Evolutionary conservation across 495 filamentous ascomycete species (phyloP).

Genomic region (Bombardia bombarda): DNA sequence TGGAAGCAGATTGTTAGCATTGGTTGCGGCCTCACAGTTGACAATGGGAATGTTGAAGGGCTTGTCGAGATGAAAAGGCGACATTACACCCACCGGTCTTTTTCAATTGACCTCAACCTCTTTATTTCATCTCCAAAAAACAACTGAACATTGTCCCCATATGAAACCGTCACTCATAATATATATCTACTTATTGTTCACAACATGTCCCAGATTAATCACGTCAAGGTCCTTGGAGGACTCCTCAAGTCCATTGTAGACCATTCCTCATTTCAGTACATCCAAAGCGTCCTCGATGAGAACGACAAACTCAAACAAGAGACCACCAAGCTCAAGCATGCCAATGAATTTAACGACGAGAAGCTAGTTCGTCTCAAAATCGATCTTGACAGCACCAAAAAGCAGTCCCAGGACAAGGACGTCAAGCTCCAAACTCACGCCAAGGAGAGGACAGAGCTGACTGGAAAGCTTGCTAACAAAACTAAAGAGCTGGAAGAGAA

Average conservation of each 20-base stretch:
- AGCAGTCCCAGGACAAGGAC: neutral
- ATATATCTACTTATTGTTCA: neutral
- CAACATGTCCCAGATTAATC: neutral
- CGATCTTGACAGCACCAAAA: neutral
- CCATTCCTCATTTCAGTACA: neutral
- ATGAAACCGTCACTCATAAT: neutral
- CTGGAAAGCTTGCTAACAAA: neutral
- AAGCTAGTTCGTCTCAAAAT: neutral
- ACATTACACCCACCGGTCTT: neutral
- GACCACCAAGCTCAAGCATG: neutral
- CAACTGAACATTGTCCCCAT: neutral
- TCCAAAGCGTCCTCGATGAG: neutral
- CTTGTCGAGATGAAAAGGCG: neutral
- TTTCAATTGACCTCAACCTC: neutral
- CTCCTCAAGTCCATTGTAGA: neutral
- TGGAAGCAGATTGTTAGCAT: neutral
- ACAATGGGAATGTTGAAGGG: neutral
- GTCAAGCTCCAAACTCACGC: neutral
- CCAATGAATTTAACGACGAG: neutral
- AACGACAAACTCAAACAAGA: neutral
- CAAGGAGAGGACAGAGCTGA: neutral
- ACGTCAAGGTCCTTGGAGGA: neutral
- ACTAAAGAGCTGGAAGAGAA: neutral
- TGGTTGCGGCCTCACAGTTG: neutral
- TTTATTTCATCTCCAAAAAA: neutral